Conservation (phyloP, 1,139 yeast species). For the Saccharomyces uvarum region DNA sequence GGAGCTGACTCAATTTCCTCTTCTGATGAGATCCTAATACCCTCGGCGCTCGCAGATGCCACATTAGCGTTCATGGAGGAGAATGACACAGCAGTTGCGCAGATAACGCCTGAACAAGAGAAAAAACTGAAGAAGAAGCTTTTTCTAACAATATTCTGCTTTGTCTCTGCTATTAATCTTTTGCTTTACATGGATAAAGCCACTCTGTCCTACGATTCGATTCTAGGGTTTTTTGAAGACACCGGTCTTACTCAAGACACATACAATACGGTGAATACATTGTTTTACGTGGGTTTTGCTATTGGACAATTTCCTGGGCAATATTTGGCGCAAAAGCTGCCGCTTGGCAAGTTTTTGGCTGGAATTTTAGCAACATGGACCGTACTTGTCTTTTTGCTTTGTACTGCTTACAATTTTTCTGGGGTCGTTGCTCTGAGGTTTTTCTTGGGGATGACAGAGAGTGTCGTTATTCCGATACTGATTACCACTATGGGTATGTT, state of each 20-base stretch:
- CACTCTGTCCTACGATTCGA: slow-evolving; percentile 38
- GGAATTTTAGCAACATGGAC: slow-evolving; percentile 36
- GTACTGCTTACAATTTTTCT: slow-evolving; percentile 36
- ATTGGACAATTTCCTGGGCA: slow-evolving; percentile 33
- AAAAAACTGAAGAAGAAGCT: slow-evolving; percentile 33
- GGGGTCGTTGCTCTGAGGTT: slow-evolving; percentile 40
- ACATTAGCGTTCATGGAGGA: not conserved
- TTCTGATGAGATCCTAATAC: not conserved
- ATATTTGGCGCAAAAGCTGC: slow-evolving; percentile 32
- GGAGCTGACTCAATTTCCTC: not conserved
- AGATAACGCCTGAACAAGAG: slow-evolving; percentile 35
- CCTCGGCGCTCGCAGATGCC: not conserved
- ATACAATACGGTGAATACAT: slow-evolving; percentile 37
- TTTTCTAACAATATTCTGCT: slow-evolving; percentile 32
- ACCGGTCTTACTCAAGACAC: slow-evolving; percentile 33
- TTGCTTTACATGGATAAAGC: slow-evolving; percentile 42
- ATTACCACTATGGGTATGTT: slow-evolving; percentile 41
- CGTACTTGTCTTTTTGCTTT: slow-evolving; percentile 35
- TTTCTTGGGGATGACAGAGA: slow-evolving; percentile 42
- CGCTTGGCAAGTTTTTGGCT: slow-evolving; percentile 33
- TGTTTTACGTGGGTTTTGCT: slow-evolving; percentile 37
- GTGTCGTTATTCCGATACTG: slow-evolving; percentile 36
- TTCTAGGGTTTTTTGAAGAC: slow-evolving; percentile 39
- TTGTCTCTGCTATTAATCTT: slow-evolving; percentile 34
- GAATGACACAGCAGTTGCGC: slow-evolving; percentile 14